Evolutionary conservation across 148 eudicot species (phyloP), one percentile per base, ranked within the genome.

Genomic region (Diospyros lotus): DNA sequence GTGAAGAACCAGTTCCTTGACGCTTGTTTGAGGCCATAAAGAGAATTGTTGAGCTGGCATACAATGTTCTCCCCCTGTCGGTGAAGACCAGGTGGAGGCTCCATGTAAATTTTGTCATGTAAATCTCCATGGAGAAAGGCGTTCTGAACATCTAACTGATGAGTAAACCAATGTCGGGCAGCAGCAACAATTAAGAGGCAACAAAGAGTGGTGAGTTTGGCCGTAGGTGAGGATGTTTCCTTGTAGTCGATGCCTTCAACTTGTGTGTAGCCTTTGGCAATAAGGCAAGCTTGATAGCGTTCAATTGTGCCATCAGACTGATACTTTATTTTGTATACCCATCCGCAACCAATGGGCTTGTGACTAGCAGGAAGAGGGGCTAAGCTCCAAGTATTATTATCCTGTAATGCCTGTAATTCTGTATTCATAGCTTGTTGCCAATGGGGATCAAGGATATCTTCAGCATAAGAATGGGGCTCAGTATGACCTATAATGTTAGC

Each of bases 11-110:
- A 66, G 43, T 28, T 66, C 2, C 51, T 41, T 5, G 3, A 9
- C 2, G 69, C 51, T 14, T 66, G 69, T 66, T 66, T 66, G 12
- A 66, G 50, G 3, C 69, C 51, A 66, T 41, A 66, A 42, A 66
- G 69, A 11, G 51, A 66, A 10, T 66, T 66, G 69, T 66, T 48
- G 5, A 66, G 69, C 50, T n/a, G 69, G 43, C 48, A 66, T 41
- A 66, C 69, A 40, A 13, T 66, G 44, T 66, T 66, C 69, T 66
- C 51, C 69, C 69, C 69, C 15, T 66, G 48, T 66, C n/a, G 51
- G 14, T n/a, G 44, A 41, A 66, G 50, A 3, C 69, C 58, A 9
- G 15, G 58, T 3, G 58, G 58, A 4, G 58, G 13, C 4, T 4
- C 4, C 52, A 48, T 48, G 52, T 48, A 48, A 4, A 48, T 7